phyloP scores from a whole-genome alignment of 129 eudicot genomes.

The Rutidosis leptorrhynchoides region DNA sequence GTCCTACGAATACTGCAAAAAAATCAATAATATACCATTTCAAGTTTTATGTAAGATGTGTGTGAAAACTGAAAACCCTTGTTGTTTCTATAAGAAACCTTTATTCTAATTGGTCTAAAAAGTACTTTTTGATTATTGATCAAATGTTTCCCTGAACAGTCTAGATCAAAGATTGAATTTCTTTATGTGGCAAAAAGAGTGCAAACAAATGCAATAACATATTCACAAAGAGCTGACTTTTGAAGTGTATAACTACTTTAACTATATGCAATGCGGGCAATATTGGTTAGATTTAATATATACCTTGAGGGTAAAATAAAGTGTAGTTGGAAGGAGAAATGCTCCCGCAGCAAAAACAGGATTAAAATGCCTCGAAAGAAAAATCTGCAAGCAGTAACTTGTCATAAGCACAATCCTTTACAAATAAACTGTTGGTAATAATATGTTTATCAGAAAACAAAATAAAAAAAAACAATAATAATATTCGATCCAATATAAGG shows the following conservation, averaged over 20 bases:
- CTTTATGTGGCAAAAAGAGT: not conserved
- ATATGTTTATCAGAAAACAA: not conserved
- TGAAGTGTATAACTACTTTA: not conserved
- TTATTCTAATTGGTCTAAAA: not conserved
- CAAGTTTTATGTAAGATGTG: not conserved
- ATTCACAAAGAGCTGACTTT: not conserved
- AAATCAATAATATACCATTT: too few relatives aligned
- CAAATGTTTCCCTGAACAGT: not conserved
- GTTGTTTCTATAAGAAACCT: not conserved
- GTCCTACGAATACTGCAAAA: not conserved
- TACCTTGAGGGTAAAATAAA: slow-evolving; percentile 79
- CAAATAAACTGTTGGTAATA: not conserved
- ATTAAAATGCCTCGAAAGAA: slow-evolving; percentile 59
- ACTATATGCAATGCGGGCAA: slow-evolving; percentile 2
- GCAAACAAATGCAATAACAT: not conserved
- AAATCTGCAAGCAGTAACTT: slow-evolving; percentile 54
- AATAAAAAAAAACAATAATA: not conserved
- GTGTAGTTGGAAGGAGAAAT: slow-evolving; percentile 72
- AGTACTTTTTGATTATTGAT: not conserved
- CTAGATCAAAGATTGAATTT: slow-evolving; percentile 5
- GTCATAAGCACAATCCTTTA: slow-evolving; percentile 4
- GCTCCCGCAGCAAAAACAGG: slow-evolving; percentile 84
- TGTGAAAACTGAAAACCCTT: not conserved
- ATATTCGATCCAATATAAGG: not conserved
- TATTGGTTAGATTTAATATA: not conserved